Conservation (phyloP, 2,329 filamentous ascomycete species). For the Penicillium corylophilum region DNA sequence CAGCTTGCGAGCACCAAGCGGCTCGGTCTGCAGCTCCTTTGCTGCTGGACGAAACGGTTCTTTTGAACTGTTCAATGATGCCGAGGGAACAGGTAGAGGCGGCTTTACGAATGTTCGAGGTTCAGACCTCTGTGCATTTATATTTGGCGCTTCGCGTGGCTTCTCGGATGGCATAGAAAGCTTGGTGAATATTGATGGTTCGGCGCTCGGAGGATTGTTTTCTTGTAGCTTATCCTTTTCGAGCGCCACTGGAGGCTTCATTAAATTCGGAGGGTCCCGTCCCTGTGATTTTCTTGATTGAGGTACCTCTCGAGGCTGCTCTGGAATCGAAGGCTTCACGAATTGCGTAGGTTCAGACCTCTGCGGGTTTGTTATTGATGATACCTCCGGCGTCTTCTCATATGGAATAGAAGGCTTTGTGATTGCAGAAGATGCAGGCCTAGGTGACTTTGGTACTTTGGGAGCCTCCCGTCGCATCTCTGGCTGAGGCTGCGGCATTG, state of each 20-base stretch:
- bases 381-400: not conserved
- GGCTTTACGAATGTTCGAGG: not conserved
- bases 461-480: not conserved
- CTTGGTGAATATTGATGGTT: no score
- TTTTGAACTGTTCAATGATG: not conserved
- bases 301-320: no score
- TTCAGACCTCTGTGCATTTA: not conserved
- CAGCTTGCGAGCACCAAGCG: not conserved
- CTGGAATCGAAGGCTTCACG: not conserved
- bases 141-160: not conserved
- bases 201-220: no score
- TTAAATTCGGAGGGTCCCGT: no score
- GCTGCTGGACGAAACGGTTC: not conserved
- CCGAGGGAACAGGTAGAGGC: not conserved
- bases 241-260: no score
- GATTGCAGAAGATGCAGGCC: not conserved
- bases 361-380: not conserved
- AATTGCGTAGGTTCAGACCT: not conserved
- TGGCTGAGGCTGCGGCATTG: not conserved
- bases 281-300: no score
- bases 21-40: not conserved
- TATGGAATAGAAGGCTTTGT: not conserved
- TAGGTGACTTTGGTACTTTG: not conserved
- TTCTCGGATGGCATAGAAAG: no score
- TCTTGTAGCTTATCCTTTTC: no score